Conservation (phyloP, 2,329 filamentous ascomycete species). For the Phyllosticta paracitricarpa region DNA sequence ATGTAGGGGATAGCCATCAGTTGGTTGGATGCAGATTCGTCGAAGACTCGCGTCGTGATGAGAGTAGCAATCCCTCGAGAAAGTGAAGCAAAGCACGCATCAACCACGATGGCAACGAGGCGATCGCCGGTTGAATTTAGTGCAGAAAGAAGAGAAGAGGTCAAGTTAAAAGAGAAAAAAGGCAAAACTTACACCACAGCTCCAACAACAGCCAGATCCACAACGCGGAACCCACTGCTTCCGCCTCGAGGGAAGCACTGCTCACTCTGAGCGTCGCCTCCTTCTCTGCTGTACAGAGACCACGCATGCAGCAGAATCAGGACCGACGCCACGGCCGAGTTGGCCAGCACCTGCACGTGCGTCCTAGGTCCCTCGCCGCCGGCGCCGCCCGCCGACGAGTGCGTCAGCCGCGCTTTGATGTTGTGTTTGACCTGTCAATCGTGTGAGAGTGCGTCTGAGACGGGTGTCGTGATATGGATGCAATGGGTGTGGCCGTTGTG, state of each 20-base stretch:
- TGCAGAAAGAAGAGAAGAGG: neutral
- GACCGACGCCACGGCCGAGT: conserved; percentile 69
- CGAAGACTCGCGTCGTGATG: no score
- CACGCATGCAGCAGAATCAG: conserved; percentile 44
- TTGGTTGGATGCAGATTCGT: no score
- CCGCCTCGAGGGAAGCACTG: conserved; percentile 31
- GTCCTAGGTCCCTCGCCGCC: conserved; percentile 77
- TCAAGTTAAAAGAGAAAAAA: conserved; percentile 17
- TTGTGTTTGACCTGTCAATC: conserved; percentile 65
- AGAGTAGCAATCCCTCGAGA: no score
- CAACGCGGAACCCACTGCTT: conserved; percentile 6
- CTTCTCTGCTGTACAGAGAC: conserved; percentile 22
- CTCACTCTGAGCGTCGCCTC: conserved; percentile 17
- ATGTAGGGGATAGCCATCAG: neutral
- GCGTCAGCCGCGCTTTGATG: conserved; percentile 70
- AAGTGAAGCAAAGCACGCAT: no score
- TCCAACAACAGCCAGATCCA: conserved; percentile 35
- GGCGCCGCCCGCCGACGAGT: conserved; percentile 60
- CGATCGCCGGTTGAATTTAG: no score
- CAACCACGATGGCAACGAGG: no score
- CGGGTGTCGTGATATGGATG: neutral
- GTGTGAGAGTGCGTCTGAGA: neutral
- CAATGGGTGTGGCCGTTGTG: neutral
- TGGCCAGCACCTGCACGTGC: conserved; percentile 82
- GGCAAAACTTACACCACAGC: conserved; percentile 29